Evolutionary conservation across 495 filamentous ascomycete species (phyloP).

Genomic region (Geoglossum glabrum): DNA sequence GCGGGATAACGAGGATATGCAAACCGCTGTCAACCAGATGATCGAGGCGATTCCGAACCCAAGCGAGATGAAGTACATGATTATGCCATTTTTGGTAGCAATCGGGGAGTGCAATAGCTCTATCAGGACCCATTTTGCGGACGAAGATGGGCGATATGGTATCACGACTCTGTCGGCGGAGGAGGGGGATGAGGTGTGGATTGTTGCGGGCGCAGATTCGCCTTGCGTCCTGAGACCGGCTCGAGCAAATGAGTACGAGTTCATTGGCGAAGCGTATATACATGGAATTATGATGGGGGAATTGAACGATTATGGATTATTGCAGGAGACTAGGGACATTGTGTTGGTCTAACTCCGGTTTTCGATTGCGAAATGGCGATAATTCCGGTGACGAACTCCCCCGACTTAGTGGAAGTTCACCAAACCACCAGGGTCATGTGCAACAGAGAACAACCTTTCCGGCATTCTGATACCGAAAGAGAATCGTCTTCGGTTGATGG

Average conservation of each 20-base stretch:
- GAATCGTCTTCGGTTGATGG: not conserved
- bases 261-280: not conserved
- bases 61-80: too few species aligned
- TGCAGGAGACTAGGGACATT: not conserved
- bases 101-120: too few species aligned
- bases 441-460: not conserved
- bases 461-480: not conserved
- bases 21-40: too few species aligned
- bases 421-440: not conserved
- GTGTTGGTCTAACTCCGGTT: not conserved
- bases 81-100: too few species aligned
- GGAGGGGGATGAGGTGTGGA: not conserved
- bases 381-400: not conserved
- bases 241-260: not conserved
- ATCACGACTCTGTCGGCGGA: not conserved
- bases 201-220: not conserved
- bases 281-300: not conserved
- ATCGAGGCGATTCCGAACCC: too few species aligned
- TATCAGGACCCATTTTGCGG: not conserved
- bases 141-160: not conserved
- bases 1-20: too few species aligned
- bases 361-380: not conserved
- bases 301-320: not conserved
- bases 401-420: not conserved
- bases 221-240: not conserved